Base-by-base conservation (phyloP, 495 filamentous ascomycete genomes). In the Trichoderma orchidacearum region DNA sequence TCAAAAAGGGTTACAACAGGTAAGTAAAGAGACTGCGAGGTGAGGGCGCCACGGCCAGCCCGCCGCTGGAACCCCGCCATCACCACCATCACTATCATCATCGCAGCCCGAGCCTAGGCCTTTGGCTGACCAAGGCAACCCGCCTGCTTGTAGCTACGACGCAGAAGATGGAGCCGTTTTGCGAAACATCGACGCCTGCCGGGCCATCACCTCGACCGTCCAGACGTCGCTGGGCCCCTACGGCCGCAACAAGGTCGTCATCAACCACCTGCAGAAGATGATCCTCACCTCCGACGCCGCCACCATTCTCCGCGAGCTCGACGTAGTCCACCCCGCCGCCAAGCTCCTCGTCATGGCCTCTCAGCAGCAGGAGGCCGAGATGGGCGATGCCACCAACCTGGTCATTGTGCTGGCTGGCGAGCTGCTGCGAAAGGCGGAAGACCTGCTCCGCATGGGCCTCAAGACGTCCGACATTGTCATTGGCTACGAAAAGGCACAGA, bases 201-300 rank as follows among this genome's bases (percentile, higher is more conserved):
- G 89, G 63, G 89, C 94, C 45, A 97, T 99, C 70, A 83, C 94
- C 13, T 83, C 84, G 60, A 99, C 94, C 51, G 94, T 99, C 30
- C 89, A 94, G 75, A 96, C 94, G 52, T 97, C 92, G 51, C 80
- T 99, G 34, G 93, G 94, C 52, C 94, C 94, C 54, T 96, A 93
- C 69, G 94, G 94, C 66, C 88, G 94, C 71, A 99, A 97, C 78
- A 99, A 99, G 78, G 96, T 99, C 70, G 89, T 99, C 75, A 96
- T 99, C 79, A 99, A 97, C 75, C 94, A 99, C 75, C 79, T 99
- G 58, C 90, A 96, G 74, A 99, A 99, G 79, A 96, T 97, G 93
- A 92, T 96, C 60, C 80, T 99, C 58, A 99, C 94, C 58, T 96
- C 90, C 48, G 94, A 99, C 68, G 94, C 94, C 35, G 94, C 94